These are phyloP conservation scores for Sporisorium exsertum DNA, from an alignment of 1,284 basidiomycete species.

Conservation along the genomic window DNA sequence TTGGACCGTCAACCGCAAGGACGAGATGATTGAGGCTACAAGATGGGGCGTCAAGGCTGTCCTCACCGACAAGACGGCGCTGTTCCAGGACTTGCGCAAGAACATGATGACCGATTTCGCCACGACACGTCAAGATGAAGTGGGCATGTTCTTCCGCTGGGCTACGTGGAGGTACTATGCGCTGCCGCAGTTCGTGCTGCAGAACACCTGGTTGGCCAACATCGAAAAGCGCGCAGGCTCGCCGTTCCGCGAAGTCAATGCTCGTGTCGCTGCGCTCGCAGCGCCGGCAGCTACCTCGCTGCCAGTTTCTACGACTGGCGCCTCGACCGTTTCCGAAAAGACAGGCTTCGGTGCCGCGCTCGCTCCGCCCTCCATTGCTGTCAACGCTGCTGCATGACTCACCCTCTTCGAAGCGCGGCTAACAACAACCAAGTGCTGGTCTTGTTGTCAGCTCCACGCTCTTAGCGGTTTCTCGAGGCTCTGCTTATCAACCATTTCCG, in stretches of 20 bases:
- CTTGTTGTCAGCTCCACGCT: background rate
- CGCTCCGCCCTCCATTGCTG: constrained; percentile 16
- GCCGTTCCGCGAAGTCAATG: constrained; percentile 38
- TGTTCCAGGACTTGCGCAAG: constrained; percentile 80
- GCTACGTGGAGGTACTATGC: constrained; percentile 60
- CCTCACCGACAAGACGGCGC: constrained; percentile 84
- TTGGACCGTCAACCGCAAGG: constrained; percentile 94
- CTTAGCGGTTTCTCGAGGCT: background rate
- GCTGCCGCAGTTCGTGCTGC: constrained; percentile 57
- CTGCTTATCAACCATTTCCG: background rate
- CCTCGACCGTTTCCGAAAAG: constrained; percentile 26
- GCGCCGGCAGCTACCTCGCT: background rate
- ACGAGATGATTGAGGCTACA: constrained; percentile 94
- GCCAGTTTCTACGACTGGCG: background rate
- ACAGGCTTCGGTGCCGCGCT: constrained; percentile 3
- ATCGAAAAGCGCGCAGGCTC: constrained; percentile 59
- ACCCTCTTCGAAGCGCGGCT: too few relatives aligned
- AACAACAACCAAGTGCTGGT: constrained; percentile 3
- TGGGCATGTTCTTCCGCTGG: constrained; percentile 66
- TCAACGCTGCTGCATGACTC: constrained; percentile 38
- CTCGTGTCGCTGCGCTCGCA: background rate
- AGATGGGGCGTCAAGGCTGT: constrained; percentile 91
- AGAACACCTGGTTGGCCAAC: constrained; percentile 54
- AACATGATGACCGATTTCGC: constrained; percentile 71
- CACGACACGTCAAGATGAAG: constrained; percentile 51